These are phyloP conservation scores for Botrytis pseudocinerea DNA, from an alignment of 2,329 filamentous ascomycete species.

Conservation along the genomic window DNA sequence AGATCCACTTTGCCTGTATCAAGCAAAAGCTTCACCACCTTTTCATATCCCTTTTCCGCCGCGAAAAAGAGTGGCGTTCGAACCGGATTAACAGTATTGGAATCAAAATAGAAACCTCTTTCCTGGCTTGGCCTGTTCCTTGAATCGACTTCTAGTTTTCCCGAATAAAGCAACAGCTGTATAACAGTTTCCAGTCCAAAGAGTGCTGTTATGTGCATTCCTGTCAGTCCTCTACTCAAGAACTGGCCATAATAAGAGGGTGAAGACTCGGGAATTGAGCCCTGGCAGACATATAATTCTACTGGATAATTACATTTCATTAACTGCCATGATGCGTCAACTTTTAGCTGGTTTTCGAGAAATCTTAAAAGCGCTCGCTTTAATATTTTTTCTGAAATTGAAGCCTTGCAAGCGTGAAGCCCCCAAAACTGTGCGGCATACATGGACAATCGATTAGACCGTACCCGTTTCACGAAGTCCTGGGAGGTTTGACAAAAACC, in stretches of 20 bases:
- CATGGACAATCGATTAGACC: background rate
- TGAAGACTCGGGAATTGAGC: background rate
- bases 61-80: background rate
- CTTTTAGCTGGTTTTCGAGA: background rate
- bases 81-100: no score
- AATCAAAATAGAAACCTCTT: fast-evolving
- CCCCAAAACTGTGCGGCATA: slow-evolving; percentile 4
- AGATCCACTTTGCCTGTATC: background rate
- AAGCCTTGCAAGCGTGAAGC: slow-evolving; percentile 2
- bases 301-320: fast-evolving
- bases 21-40: background rate
- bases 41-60: background rate
- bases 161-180: background rate
- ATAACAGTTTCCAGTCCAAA: slow-evolving; percentile 1
- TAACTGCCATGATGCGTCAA: background rate
- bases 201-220: slow-evolving; percentile 8
- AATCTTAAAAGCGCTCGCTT: background rate
- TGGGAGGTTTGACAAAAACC: slow-evolving; percentile 30
- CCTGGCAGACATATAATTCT: fast-evolving
- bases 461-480: slow-evolving; percentile 33
- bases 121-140: fast-evolving
- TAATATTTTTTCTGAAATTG: background rate
- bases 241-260: no score
- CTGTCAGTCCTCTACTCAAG: background rate
- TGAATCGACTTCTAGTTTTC: background rate